Evolutionary conservation across 1,139 yeast species (phyloP), one percentile per base, ranked within the genome.

Genomic region (Meyerozyma sp.): DNA sequence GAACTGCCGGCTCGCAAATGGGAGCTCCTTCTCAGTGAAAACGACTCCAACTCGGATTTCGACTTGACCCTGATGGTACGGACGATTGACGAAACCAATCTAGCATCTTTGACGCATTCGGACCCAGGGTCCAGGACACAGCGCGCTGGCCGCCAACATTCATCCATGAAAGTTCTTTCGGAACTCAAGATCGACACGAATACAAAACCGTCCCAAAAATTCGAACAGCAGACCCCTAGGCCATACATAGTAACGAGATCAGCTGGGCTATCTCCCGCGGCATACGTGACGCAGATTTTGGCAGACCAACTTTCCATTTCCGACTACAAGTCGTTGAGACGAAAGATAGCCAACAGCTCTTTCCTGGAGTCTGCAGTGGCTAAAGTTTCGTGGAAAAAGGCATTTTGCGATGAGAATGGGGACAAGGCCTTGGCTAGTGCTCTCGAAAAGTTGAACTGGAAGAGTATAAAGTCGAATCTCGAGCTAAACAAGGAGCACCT

Each of bases 11-110:
- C 58, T 43, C 49, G 79, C 27, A 73, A 73, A 51, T 73, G 78
- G 78, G 77, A 73, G 47, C 54, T 73, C 11, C 53, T 73, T n/a
- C 50, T 73, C 20, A 53, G 72, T 40, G 78, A 73, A 48, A 65
- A 61, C 48, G 76, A 71, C 47, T 61, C 67, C 5, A 71, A 71
- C 47, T 46, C 60, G 3, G 59, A 59, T 8, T 70, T 72, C 47
- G 75, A 72, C 44, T 58, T 71, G 39, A 55, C 52, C 23, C 42
- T 57, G 2, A 43, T 47, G 36, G 39, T 49, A 27, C 23, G 26
- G 3, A 11, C 26, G 5, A 11, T 13, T 13, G 16, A 21, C 10
- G 16, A 39, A 9, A n/a, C 30, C 9, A 27, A 20, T 26, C 28
- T 32, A 6, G n/a, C 16, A 13, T 30, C 34, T 9, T 13, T 10